A percentile compares a stretch with the other conserved stretches of the same genome.
These are phyloP conservation scores for Solanum corneliomulleri DNA, from an alignment of 257 asterid species.

Conservation along the genomic window DNA sequence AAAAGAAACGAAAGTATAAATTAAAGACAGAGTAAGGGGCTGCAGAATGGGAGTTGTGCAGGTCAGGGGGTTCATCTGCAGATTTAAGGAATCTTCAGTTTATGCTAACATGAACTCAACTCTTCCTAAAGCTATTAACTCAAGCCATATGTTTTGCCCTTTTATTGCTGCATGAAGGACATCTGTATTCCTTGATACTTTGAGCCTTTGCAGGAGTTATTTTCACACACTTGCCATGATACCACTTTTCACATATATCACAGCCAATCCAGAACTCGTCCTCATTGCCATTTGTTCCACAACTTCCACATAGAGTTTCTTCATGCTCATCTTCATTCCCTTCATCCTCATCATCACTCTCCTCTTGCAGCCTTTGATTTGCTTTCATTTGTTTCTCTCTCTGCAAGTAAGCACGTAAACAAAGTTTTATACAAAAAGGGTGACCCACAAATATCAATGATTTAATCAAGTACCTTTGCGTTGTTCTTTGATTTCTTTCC, in stretches of 20 bases:
- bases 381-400: conserved; percentile 57
- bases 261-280: conserved; percentile 96
- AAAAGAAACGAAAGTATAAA: not conserved
- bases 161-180: conserved; percentile 75
- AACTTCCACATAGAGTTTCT: conserved; percentile 77
- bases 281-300: conserved; percentile 67
- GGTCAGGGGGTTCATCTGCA: not conserved
- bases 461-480: conserved; percentile 39
- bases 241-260: conserved; percentile 84
- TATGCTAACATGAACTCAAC: not conserved
- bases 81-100: not conserved
- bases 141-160: conserved; percentile 34
- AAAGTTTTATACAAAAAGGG: conserved; percentile 26
- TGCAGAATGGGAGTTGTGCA: not conserved
- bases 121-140: not conserved
- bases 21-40: not conserved
- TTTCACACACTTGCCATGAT: conserved; percentile 87
- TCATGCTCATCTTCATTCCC: conserved; percentile 54
- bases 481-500: conserved; percentile 84
- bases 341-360: conserved; percentile 55
- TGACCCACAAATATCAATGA: not conserved
- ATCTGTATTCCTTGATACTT: conserved; percentile 77
- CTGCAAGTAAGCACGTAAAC: not conserved
- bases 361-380: conserved; percentile 52
- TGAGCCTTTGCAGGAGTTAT: conserved; percentile 92